Conservation (phyloP, 441 rosid genomes). For the Hura crepitans region DNA sequence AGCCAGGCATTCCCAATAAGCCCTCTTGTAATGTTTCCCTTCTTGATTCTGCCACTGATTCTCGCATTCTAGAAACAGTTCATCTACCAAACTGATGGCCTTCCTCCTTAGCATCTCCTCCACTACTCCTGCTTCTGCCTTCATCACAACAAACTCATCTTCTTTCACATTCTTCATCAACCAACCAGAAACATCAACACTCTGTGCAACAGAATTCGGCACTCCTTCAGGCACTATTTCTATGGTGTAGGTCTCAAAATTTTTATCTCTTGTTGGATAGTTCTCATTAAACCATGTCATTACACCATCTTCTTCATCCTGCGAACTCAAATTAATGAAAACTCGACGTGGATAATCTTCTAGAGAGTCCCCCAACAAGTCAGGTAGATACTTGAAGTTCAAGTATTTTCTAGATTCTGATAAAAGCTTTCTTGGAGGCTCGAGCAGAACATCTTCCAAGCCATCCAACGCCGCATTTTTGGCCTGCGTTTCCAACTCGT, state of each 20-base stretch:
- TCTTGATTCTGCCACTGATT: constrained; percentile 18
- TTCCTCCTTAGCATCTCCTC: constrained; percentile 20
- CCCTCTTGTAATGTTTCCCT: constrained; percentile 13
- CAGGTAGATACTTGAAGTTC: constrained; percentile 37
- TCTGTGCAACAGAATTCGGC: neutral
- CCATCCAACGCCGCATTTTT: constrained; percentile 33
- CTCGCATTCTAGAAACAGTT: constrained; percentile 19
- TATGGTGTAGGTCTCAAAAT: constrained; percentile 18
- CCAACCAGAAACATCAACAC: constrained; percentile 15
- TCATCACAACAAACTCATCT: constrained; percentile 27
- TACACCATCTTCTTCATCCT: constrained; percentile 14
- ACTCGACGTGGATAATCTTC: constrained; percentile 30
- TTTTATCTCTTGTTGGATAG: constrained; percentile 21
- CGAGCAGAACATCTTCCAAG: constrained; percentile 36
- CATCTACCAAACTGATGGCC: constrained; percentile 16
- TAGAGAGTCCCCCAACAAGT: constrained; percentile 34
- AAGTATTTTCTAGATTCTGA: constrained; percentile 21
- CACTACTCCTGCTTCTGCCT: constrained; percentile 25
- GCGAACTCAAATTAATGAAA: constrained; percentile 26
- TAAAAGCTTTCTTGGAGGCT: constrained; percentile 34
- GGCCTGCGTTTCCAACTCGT: constrained; percentile 27
- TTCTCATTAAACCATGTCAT: constrained; percentile 21
- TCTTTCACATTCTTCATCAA: constrained; percentile 19
- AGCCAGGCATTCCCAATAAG: constrained; percentile 25
- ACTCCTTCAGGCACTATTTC: constrained; percentile 16